Evolutionary conservation across 805 yeast genomes (phyloP).

Genomic region (Yarrowia deformans): DNA sequence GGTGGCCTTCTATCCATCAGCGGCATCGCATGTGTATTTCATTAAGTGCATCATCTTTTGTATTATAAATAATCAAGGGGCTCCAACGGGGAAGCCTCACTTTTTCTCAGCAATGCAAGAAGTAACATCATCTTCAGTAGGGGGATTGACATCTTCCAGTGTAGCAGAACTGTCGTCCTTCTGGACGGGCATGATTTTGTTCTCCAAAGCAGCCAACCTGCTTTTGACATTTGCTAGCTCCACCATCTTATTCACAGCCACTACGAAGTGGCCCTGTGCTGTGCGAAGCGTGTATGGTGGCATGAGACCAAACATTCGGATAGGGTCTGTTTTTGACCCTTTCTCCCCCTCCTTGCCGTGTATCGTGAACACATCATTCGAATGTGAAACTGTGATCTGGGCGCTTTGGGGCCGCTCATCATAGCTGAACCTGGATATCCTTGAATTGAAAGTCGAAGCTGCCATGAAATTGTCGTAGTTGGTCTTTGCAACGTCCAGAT

Average conservation of each 20-base stretch:
- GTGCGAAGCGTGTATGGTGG: slow-evolving; percentile 55
- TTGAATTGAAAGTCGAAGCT: slow-evolving; percentile 24
- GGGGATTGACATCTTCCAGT: no score
- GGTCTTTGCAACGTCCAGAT: slow-evolving; percentile 22
- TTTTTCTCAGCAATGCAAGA: neutral
- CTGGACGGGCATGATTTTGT: slow-evolving; percentile 1
- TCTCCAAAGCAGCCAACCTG: slow-evolving; percentile 9
- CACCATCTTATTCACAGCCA: slow-evolving; percentile 47
- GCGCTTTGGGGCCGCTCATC: slow-evolving; percentile 40
- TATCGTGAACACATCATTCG: slow-evolving; percentile 8
- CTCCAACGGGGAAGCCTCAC: neutral
- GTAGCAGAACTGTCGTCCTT: neutral
- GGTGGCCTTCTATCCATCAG: neutral
- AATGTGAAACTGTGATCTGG: slow-evolving; percentile 12
- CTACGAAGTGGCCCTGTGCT: slow-evolving; percentile 53
- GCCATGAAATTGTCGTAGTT: slow-evolving; percentile 36
- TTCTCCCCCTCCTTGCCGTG: slow-evolving; percentile 15
- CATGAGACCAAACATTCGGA: slow-evolving; percentile 58
- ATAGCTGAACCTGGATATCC: slow-evolving; percentile 25
- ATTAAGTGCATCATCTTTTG: neutral
- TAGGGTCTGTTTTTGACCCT: slow-evolving; percentile 49
- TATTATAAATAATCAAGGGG: slow-evolving; percentile 11
- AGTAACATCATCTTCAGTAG: no score
- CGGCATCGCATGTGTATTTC: neutral
- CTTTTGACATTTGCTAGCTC: slow-evolving; percentile 40